These are phyloP conservation scores for Diutina rugosa DNA, from an alignment of 1,139 yeast genomes.

Conservation along the genomic window DNA sequence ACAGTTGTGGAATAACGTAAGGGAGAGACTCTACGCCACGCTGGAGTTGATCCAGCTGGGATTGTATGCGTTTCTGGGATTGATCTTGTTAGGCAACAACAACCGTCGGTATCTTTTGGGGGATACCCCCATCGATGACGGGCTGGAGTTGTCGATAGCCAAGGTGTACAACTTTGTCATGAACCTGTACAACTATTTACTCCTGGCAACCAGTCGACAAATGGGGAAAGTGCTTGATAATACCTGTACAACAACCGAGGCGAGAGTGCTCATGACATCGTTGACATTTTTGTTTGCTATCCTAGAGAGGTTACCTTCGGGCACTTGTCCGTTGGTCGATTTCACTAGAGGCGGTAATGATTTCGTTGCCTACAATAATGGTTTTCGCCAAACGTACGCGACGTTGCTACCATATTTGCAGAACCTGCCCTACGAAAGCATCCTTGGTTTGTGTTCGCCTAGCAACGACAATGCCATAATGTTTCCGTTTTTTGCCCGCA, in stretches of 20 bases:
- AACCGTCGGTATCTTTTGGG: not conserved
- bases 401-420: not conserved
- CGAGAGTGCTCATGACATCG: not conserved
- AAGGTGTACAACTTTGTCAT: not conserved
- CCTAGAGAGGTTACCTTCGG: not conserved
- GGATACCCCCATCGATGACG: not conserved
- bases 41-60: not conserved
- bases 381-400: not conserved
- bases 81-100: not conserved
- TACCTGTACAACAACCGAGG: not conserved
- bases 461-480: not conserved
- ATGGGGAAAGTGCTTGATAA: not conserved
- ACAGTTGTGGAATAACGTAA: not conserved
- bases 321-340: not conserved
- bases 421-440: not conserved
- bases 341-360: not conserved
- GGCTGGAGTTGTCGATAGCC: not conserved
- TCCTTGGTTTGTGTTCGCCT: not conserved
- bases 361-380: not conserved
- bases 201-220: not conserved
- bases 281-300: not conserved
- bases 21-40: not conserved
- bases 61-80: not conserved
- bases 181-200: not conserved
- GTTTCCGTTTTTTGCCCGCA: not conserved